These are phyloP conservation scores for Leptographium wingfieldii DNA, from an alignment of 2,329 filamentous ascomycete genomes.

Conservation along the genomic window DNA sequence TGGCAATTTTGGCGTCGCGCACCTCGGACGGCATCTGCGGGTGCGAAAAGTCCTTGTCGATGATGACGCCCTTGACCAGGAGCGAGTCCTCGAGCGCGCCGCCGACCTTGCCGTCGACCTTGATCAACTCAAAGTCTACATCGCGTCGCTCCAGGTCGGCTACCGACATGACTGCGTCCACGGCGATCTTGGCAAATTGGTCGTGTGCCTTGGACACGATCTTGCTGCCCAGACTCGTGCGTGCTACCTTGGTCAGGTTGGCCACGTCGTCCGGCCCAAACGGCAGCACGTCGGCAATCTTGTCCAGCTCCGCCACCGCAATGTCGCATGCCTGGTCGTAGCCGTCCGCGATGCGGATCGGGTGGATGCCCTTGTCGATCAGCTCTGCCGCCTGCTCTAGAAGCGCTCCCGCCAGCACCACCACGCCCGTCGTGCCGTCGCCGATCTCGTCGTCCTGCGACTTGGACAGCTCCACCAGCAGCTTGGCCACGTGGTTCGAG, in stretches of 20 bases:
- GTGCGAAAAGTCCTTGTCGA: slow-evolving; percentile 99
- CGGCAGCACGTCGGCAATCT: slow-evolving; percentile 80
- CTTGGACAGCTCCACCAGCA: slow-evolving; percentile 92
- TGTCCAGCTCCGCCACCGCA: slow-evolving; percentile 81
- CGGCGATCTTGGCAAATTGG: slow-evolving; percentile 93
- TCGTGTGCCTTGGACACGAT: slow-evolving; percentile 98
- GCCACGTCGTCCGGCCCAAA: slow-evolving; percentile 69
- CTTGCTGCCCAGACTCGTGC: slow-evolving; percentile 93
- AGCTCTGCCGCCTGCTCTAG: slow-evolving; percentile 94
- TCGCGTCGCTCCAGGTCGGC: slow-evolving; percentile 93
- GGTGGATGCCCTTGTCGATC: slow-evolving; percentile 99
- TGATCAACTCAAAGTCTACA: slow-evolving; percentile 98
- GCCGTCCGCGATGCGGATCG: slow-evolving; percentile 94
- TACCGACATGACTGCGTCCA: slow-evolving; percentile 92
- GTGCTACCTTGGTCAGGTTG: slow-evolving; percentile 88
- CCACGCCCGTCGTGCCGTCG: slow-evolving; percentile 94
- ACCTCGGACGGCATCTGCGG: slow-evolving; percentile 98
- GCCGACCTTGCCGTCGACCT: slow-evolving; percentile 97
- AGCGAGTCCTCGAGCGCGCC: slow-evolving; percentile 86
- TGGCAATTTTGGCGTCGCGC: slow-evolving; percentile 89
- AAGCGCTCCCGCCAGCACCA: slow-evolving; percentile 86
- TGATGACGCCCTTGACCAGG: slow-evolving; percentile 92
- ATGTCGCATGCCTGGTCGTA: slow-evolving; percentile 98
- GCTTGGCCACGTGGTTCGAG: slow-evolving; percentile 93
- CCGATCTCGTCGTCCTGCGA: slow-evolving; percentile 99